Base-by-base conservation (phyloP, 257 asterid species). In the Solanum gracilifrons region DNA sequence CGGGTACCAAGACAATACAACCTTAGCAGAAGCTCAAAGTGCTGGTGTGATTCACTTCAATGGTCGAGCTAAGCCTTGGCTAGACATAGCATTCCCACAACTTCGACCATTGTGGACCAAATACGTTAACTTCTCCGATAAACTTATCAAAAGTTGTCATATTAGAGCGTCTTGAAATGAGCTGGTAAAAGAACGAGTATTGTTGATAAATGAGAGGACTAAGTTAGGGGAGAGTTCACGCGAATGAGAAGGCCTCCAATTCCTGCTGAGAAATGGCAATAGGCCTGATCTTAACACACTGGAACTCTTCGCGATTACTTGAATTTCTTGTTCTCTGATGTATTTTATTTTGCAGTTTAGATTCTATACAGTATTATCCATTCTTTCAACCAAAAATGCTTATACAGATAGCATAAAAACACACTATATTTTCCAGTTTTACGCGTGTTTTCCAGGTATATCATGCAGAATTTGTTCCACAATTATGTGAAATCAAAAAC, bases 1-100 rank as follows among this genome's bases (percentile, higher is more conserved):
- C 20, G 99, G 99, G 3, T 97, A 97, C 90, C 98, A 97, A 89
- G 98, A 94, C 16, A 95, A 94, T 88, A 95, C 98, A 32, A 93
- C 95, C 36, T 35, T 93, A 75, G 92, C 90, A 58, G 94, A 91
- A 83, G 98, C 97, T 89, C 92, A 92, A 89, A 91, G 87, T 83
- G 99, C 99, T 18, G 99, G 94, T 9, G 99, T 96, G 25, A 79
- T 95, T 89, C 99, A 97, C 90, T 95, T 93, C 88, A 97, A 97
- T 80, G 99, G 99, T 64, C 91, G 98, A 93, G 98, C 99, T 87
- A 97, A 97, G 93, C 99, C 99, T 85, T 97, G 99, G 99, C 94
- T 97, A 12, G 99, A 97, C 79, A 97, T 97, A 89, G 98, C 98
- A 87, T 95, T 97, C 89, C 98, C 98, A 86, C 91, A 97, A 60